Conservation (phyloP, 1,284 basidiomycete species). For the Ceratobasidium sp. region DNA sequence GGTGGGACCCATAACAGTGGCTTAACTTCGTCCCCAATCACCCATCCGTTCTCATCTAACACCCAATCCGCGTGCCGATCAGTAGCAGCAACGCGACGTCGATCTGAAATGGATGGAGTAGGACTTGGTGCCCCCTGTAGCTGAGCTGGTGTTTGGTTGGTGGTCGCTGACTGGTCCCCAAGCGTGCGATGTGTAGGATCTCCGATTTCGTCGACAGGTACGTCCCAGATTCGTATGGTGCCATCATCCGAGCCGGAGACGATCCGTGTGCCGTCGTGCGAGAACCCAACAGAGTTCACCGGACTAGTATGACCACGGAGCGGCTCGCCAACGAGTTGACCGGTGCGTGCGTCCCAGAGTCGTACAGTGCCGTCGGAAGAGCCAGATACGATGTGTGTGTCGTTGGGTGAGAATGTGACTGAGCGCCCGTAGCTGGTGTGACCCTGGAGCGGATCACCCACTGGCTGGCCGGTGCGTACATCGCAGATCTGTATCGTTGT, state of each 20-base stretch:
- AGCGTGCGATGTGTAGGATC: background rate
- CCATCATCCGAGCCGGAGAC: too few species aligned
- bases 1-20: slow-evolving; percentile 1
- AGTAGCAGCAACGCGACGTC: too few species aligned
- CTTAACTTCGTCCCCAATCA: background rate
- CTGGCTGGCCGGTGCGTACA: background rate
- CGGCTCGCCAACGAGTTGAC: too few species aligned
- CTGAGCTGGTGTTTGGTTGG: too few species aligned
- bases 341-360: background rate
- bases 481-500: background rate
- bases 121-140: too few species aligned
- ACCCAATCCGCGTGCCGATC: too few species aligned
- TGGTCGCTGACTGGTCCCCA: background rate
- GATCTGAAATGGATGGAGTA: too few species aligned
- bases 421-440: background rate
- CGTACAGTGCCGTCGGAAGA: background rate
- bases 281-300: too few species aligned
- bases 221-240: too few species aligned
- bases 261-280: too few species aligned
- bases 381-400: background rate
- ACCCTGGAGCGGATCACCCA: background rate
- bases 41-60: slow-evolving; percentile 5
- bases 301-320: slow-evolving; percentile 4
- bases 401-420: background rate
- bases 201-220: too few species aligned